Base-by-base conservation (phyloP, 495 filamentous ascomycete species). In the Paragyromitra xinjiangensis region DNA sequence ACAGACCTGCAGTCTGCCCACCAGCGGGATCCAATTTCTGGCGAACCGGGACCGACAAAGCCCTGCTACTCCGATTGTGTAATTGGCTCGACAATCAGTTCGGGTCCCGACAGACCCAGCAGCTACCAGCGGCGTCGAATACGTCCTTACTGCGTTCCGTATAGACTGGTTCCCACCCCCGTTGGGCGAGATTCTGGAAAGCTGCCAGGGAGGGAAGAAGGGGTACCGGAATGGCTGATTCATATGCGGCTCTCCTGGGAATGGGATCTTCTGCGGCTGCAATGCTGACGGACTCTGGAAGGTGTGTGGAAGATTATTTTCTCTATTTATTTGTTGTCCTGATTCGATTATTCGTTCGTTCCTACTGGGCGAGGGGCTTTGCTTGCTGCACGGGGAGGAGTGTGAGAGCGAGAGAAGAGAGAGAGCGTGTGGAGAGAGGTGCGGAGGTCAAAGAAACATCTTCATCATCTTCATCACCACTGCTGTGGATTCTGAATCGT, bases 161-260 rank as follows among this genome's bases (percentile, higher is more conserved):
- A 78, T 79, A 79, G 67, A 77, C 77, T 71, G 65, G 45, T 40
- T 45, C 69, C 51, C 67, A 72, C 61, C 51, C 69, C 62, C 42
- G 75, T 71, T 79, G 51, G 74, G 75, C 51, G 73, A 78, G 63
- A 78, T 79, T 79, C 74, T 79, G 77, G 67, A 78, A 78, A 78
- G 61, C 75, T 79, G 59, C 75, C 51, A 79, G 77, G 77, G 66
- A 79, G 73, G 63, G 75, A 75, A 78, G 75, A 78, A 79, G 77
- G 75, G 61, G 77, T 50, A 65, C 74, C 39, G 74, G 77, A 79
- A 79, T 79, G 77, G 74, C 74, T 68, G 77, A 79, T 79, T 77
- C 74, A 77, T 79, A 79, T 79, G 77, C 77, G 76, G 77, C 77
- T 79, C 77, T 79, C 75, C 77, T 79, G 66, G 77, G 75, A 68